A percentile compares a stretch with the other conserved stretches of the same genome.
phyloP scores from a whole-genome alignment of 441 rosid species.

The Manihot esculenta region DNA sequence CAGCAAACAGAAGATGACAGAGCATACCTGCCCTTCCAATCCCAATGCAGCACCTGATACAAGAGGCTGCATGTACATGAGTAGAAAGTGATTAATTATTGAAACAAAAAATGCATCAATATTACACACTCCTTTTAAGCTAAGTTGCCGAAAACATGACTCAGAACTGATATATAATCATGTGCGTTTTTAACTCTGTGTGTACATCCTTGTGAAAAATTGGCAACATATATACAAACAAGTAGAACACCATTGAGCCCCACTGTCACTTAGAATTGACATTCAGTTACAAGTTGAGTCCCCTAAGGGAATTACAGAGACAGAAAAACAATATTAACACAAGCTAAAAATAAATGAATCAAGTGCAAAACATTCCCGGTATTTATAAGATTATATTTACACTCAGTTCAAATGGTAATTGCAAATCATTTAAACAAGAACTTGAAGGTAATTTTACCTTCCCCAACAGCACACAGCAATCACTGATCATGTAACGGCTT shows the following conservation, averaged over 20 bases:
- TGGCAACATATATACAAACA: too few species aligned
- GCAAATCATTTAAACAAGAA: not conserved
- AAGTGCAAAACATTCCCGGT: not conserved
- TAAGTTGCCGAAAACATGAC: not conserved
- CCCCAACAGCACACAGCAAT: conserved; percentile 89
- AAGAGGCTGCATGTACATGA: conserved; percentile 63
- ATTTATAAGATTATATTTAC: not conserved
- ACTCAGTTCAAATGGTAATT: not conserved
- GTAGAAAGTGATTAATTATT: conserved; percentile 19
- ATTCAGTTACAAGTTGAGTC: not conserved
- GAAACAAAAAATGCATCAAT: not conserved
- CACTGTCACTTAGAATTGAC: not conserved
- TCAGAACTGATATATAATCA: not conserved
- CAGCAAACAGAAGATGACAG: conserved; percentile 5
- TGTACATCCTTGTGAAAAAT: not conserved
- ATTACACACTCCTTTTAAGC: not conserved
- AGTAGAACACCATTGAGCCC: too few species aligned
- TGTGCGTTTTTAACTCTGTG: not conserved
- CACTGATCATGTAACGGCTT: conserved; percentile 95
- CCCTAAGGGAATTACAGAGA: not conserved
- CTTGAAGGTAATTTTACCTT: conserved; percentile 49
- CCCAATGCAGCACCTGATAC: conserved; percentile 99
- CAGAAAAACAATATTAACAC: not conserved
- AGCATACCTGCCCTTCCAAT: conserved; percentile 87
- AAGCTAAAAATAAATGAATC: not conserved